Evolutionary conservation across 139 green algal genomes (phyloP).

Genomic region (Coelastrella sp.): DNA sequence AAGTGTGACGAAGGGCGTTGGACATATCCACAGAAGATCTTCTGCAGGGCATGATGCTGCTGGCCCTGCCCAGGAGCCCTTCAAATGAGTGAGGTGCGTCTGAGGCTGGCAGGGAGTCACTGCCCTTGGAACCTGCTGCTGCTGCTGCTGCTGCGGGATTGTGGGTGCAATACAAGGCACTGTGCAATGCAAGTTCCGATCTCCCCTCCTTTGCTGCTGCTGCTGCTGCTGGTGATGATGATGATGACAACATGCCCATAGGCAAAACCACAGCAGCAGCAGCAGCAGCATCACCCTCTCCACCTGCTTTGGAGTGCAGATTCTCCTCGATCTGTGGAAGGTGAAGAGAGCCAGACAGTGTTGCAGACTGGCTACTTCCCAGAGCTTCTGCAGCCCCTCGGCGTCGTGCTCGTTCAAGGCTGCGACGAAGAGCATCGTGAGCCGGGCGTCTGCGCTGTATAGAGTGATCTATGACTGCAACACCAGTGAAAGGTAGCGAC

Average conservation of each 20-base stretch:
- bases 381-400: background rate
- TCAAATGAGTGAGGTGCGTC: background rate
- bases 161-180: background rate
- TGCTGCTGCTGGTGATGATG: background rate
- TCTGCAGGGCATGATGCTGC: background rate
- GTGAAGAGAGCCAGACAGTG: no score
- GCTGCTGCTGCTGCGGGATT: background rate
- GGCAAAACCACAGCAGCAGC: no score
- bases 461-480: background rate
- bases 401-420: background rate
- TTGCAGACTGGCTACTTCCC: no score
- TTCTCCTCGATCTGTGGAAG: no score
- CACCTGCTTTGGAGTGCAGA: no score
- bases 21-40: background rate
- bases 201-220: no score
- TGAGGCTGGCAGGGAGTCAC: no score
- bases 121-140: background rate
- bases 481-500: background rate
- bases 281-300: no score
- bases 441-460: background rate
- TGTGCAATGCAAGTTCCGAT: background rate
- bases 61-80: background rate
- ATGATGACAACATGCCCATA: no score
- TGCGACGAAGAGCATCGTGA: background rate
- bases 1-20: background rate